phyloP scores from a whole-genome alignment of 768 basidiomycete species.

The Tylopilus felleus region DNA sequence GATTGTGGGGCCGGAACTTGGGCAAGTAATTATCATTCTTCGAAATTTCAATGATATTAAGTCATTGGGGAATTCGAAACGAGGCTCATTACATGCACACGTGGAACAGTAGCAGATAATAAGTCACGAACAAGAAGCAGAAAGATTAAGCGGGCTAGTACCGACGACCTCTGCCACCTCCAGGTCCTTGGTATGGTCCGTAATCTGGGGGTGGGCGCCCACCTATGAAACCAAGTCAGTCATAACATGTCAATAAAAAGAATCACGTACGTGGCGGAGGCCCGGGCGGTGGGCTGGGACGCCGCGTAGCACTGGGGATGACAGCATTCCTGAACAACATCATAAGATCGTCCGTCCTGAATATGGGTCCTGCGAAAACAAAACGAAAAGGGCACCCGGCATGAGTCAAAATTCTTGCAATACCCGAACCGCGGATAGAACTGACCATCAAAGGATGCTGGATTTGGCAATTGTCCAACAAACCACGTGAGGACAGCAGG shows the following conservation, averaged over 20 bases:
- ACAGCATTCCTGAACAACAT: constrained; percentile 77
- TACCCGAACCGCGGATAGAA: constrained; percentile 17
- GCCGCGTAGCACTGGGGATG: constrained; percentile 58
- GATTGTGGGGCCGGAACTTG: too few species aligned
- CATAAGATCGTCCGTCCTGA: constrained; percentile 88
- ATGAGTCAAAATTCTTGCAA: constrained; percentile 12
- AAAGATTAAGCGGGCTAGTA: constrained; percentile 26
- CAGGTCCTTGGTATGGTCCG: constrained; percentile 81
- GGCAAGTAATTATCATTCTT: background rate
- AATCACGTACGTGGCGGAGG: constrained; percentile 36
- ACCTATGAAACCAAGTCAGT: constrained; percentile 32
- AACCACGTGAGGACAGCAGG: constrained; percentile 77
- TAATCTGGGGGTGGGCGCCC: constrained; percentile 84
- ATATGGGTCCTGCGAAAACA: constrained; percentile 67
- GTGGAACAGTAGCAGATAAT: constrained; percentile 6
- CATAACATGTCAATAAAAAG: background rate
- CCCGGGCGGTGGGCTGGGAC: constrained; percentile 58
- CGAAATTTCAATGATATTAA: background rate
- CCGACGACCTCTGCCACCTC: constrained; percentile 41
- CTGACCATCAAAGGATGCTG: constrained; percentile 81
- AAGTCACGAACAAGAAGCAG: constrained; percentile 17
- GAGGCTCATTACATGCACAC: background rate
- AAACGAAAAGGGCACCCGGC: constrained; percentile 3
- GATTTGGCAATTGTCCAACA: constrained; percentile 71
- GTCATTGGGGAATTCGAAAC: background rate